These are phyloP conservation scores for Amphicarpaea edgeworthii DNA, from an alignment of 306 rosid genomes.

Conservation along the genomic window DNA sequence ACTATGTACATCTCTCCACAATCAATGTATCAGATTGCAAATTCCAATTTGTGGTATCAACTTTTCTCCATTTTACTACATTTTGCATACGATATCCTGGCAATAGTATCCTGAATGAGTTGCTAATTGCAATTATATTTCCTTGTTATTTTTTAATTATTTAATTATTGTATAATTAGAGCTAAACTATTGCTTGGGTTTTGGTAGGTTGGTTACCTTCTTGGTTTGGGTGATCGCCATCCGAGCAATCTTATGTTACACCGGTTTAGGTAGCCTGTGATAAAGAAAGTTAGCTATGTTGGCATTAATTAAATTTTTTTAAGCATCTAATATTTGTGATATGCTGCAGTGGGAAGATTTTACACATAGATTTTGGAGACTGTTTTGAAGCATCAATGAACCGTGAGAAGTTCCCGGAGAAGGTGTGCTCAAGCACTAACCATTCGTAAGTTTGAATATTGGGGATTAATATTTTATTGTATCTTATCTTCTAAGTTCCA, in stretches of 20 bases:
- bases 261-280: slow-evolving; percentile 72
- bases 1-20: not conserved
- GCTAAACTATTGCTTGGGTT: slow-evolving; percentile 24
- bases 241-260: slow-evolving; percentile 98
- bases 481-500: slow-evolving; percentile 38
- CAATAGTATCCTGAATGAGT: not conserved
- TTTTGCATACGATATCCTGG: slow-evolving; percentile 1
- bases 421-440: slow-evolving; percentile 54
- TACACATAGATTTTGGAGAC: slow-evolving; percentile 98
- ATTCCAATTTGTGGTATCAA: not conserved
- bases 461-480: slow-evolving; percentile 29
- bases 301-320: slow-evolving; percentile 23
- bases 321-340: slow-evolving; percentile 44
- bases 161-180: slow-evolving; percentile 4
- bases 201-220: slow-evolving; percentile 95
- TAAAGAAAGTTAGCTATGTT: slow-evolving; percentile 36
- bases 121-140: slow-evolving; percentile 1
- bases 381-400: slow-evolving; percentile 99
- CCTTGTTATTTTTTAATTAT: not conserved
- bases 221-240: slow-evolving; percentile 99
- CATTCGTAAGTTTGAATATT: slow-evolving; percentile 23
- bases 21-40: slow-evolving; percentile 20
- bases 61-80: slow-evolving; percentile 6
- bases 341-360: slow-evolving; percentile 86
- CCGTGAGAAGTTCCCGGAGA: slow-evolving; percentile 98